Evolutionary conservation across 495 filamentous ascomycete genomes (phyloP).

Genomic region (Neurospora sp.): DNA sequence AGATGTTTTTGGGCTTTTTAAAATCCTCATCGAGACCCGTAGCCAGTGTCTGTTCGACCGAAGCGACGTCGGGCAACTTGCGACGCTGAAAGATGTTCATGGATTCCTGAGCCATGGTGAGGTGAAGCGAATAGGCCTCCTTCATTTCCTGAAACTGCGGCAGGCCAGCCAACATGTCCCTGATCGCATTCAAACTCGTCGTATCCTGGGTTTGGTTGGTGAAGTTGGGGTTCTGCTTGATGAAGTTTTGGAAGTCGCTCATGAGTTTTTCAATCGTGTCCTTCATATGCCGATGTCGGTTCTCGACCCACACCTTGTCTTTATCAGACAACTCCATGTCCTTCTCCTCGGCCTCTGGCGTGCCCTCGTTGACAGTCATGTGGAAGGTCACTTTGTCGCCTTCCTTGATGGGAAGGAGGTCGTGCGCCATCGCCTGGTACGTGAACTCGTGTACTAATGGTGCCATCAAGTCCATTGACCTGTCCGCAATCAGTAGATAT

Average conservation of each 20-base stretch:
- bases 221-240: constrained; percentile 89
- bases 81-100: constrained; percentile 82
- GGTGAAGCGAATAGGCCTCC: constrained; percentile 85
- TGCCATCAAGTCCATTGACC: constrained; percentile 81
- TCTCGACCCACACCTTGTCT: constrained; percentile 87
- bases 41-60: constrained; percentile 73
- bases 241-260: constrained; percentile 83
- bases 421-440: constrained; percentile 96
- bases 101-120: constrained; percentile 96
- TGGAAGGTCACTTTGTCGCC: constrained; percentile 80
- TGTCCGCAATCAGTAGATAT: constrained; percentile 76
- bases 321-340: constrained; percentile 84
- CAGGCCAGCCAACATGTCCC: constrained; percentile 90
- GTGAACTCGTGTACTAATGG: constrained; percentile 94
- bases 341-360: constrained; percentile 58
- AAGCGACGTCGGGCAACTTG: constrained; percentile 79
- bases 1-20: constrained; percentile 79
- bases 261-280: constrained; percentile 92
- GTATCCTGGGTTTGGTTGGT: constrained; percentile 58
- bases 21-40: constrained; percentile 91
- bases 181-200: constrained; percentile 79
- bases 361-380: constrained; percentile 63
- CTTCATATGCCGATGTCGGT: constrained; percentile 93
- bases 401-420: constrained; percentile 79
- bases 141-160: constrained; percentile 93